A percentile compares a stretch with the other conserved stretches of the same genome.
Evolutionary conservation across 495 filamentous ascomycete genomes (phyloP).

Genomic region (Astrocystis sublimbata): DNA sequence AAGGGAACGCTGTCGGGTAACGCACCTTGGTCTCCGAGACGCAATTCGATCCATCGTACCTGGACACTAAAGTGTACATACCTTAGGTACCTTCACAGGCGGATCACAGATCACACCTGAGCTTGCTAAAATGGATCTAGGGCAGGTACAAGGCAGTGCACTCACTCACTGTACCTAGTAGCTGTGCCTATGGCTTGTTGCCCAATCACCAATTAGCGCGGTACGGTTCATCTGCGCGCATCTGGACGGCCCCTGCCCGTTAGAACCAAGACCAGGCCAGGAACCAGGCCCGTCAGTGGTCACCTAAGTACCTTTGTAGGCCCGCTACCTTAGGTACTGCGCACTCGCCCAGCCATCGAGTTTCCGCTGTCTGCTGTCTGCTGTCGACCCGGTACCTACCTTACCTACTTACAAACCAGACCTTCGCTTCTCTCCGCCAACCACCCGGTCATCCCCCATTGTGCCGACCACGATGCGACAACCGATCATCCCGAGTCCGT

Average conservation of each 20-base stretch:
- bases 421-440: slow-evolving; percentile 7
- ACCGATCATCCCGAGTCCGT: slow-evolving; percentile 1
- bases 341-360: slow-evolving; percentile 12
- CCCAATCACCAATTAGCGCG: slow-evolving; percentile 15
- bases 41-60: neutral
- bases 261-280: too few species aligned
- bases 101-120: too few species aligned
- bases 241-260: too few species aligned
- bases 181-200: too few species aligned
- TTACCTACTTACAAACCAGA: slow-evolving; percentile 6
- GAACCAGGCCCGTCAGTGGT: too few species aligned
- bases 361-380: neutral
- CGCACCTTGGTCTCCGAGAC: neutral
- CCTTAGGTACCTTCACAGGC: neutral
- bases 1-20: slow-evolving; percentile 7
- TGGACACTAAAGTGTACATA: neutral
- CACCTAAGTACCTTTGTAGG: too few species aligned
- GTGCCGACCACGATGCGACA: slow-evolving; percentile 13
- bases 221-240: too few species aligned
- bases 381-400: neutral
- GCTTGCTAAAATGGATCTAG: too few species aligned
- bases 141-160: too few species aligned
- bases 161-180: too few species aligned
- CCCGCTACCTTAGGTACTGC: too few species aligned
- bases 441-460: slow-evolving; percentile 3